Base-by-base conservation (phyloP, 2,329 filamentous ascomycete species). In the Alternaria solani region DNA sequence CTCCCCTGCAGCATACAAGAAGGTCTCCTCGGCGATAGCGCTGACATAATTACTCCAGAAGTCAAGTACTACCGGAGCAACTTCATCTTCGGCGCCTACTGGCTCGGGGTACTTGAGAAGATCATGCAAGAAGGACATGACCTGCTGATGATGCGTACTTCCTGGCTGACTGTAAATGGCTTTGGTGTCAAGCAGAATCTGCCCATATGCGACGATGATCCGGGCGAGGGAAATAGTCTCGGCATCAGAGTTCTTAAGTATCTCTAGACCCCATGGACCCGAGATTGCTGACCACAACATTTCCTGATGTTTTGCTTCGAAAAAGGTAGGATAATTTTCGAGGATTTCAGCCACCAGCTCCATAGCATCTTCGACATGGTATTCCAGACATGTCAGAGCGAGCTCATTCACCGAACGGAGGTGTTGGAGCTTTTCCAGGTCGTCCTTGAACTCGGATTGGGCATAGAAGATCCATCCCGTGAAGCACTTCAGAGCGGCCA, bases 41-140 rank as follows among this genome's bases (percentile, higher is more conserved):
- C 93, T 91, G 6, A 91, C 87, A 73, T 89, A 93, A 1, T 87
- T 89, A 18, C 87, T 89, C 92, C 92, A 95, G 74, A 95, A 94
- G 69, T 95, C 91, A 14, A 94, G 83, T 1, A 89, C 87, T 1
- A 88, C 86, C 0, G 91, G 86, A 56, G 92, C 93, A 11, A 93
- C 87, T 64, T 87, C 88, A 69, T 95, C 91, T 56, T 94, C 91
- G 4, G 86, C 86, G 1, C 89, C 88, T 1, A 90, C 87, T 67
- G 87, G 85, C 2, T 91, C 91, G 12, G 87, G 82, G 12, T 88
- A 86, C 20, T 84, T 84, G 25, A 94, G 81, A 5, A 95, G 83
- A 4, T 88, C 87, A 61, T 86, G 87, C n/a, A 92, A 81, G 34
- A 83, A 85, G 8, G 73, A 74, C 46, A 78, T 66, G 34, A 79